Evolutionary conservation across 1,139 yeast genomes (phyloP), one percentile per base, ranked within the genome.

Genomic region (Nakaseomyces kungkrabaensis): DNA sequence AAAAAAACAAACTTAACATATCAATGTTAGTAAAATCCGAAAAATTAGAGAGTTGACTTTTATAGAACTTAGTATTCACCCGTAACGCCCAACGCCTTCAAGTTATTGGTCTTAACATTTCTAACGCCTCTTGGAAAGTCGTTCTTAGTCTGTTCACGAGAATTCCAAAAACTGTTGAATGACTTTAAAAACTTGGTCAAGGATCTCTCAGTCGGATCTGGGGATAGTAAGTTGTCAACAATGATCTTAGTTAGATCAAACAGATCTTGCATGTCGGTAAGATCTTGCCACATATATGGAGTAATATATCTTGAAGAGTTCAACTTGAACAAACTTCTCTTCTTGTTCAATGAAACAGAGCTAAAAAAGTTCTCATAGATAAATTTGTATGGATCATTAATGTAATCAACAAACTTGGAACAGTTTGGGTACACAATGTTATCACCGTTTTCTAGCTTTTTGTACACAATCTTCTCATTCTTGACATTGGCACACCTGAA

Each of bases 401-500:
- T 46, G 48, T 56, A 62, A 4, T 53, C 55, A 10, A 54, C 53
- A 46, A 61, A 63, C 45, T 61, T 60, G 24, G 51, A 46, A 43
- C 59, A 58, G 17, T 26, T 26, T 9, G 40, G 34, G 34, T 36
- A 34, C 4, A 34, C 13, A 8, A 31, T 6, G n/a, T n/a, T 38
- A 2, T 32, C 46, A 13, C 24, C 37, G 24, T 38, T 32, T 27
- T 43, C 46, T 40, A 24, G 37, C 27, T 31, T 46, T 32, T 26
- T 25, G 27, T 41, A 33, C 9, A 38, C 26, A 33, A 38, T 33
- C 24, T 38, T 46, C 25, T 41, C 44, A 13, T 41, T 41, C 78
- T 38, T 45, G 5, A 37, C 11, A 34, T 36, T 46, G 8, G 95
- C 95, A 26, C 80, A 78, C 48, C 59, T 65, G 70, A 89, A 90